These are phyloP conservation scores for Candida ponderosae DNA, from an alignment of 805 yeast species.

Conservation along the genomic window DNA sequence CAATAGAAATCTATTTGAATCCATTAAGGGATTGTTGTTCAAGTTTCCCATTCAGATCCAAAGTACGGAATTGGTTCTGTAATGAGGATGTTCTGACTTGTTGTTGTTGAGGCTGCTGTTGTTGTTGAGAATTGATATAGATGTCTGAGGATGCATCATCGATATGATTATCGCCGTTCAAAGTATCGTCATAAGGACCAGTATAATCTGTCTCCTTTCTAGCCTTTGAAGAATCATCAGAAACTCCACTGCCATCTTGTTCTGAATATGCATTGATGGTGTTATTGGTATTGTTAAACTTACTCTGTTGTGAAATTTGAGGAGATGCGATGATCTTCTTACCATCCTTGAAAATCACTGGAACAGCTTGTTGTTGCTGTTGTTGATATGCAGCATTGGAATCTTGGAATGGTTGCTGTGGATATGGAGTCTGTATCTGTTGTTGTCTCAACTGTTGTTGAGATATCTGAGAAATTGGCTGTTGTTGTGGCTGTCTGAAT, in stretches of 20 bases:
- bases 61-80: conserved; percentile 1
- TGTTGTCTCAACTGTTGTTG: conserved; percentile 2
- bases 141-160: neutral
- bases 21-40: neutral
- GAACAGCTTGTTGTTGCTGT: conserved; percentile 4
- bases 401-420: conserved; percentile 6
- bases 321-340: conserved; percentile 3
- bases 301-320: conserved; percentile 1
- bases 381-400: neutral
- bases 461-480: conserved; percentile 7
- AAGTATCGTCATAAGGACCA: conserved; percentile 1
- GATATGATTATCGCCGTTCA: conserved; percentile 2
- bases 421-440: conserved; percentile 4
- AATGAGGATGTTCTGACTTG: neutral
- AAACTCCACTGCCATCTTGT: conserved; percentile 14
- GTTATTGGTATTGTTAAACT: neutral
- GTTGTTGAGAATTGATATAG: neutral
- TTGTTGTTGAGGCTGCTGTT: neutral
- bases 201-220: conserved; percentile 16
- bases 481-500: conserved; percentile 7
- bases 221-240: conserved; percentile 16
- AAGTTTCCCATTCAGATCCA: neutral
- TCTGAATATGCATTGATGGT: conserved; percentile 2
- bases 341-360: conserved; percentile 2
- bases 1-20: too few relatives aligned